Evolutionary conservation across 202 grass and related monocot genomes (phyloP), one percentile per base, ranked within the genome.

Genomic region (Tripidium arundinaceum): DNA sequence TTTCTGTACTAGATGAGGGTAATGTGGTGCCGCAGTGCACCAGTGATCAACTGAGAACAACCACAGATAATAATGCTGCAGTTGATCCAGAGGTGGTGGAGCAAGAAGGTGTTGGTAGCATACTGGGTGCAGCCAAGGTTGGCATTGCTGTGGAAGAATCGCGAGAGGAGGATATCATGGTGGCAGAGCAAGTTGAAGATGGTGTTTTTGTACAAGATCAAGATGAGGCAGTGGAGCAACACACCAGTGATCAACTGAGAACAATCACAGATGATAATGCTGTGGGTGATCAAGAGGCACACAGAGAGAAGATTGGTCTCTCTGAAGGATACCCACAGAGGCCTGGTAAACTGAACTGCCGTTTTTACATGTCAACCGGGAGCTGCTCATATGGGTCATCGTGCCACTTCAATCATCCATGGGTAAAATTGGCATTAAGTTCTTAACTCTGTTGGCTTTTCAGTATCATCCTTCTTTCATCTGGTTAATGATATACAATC

Each of bases 401-500:
- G 1, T 92, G 90, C 76, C 28, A 60, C 4, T 87, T 68, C 21
- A 86, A 89, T 84, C 90, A 92, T 72, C 87, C 84, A 40, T 49
- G 3, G 43, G 85, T 87, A 83, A 78, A 73, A 60, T 52, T 70
- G 8, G 2, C 50, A 39, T 37, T 40, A 67, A 25, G 18, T 33
- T 66, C 19, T 39, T 18, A 19, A 49, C 68, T 49, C 15, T 50
- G 27, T 19, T 11, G 43, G 1, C 22, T 50, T 87, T 55, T 59
- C 29, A 4, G 1, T 83, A 11, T 16, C 60, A 46, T 47, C 28
- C 13, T 63, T 73, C 40, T 68, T 21, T 80, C 39, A 3, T 36
- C n/a, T 61, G 6, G 39, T 68, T 50, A 22, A 60, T 83, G 59
- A 7, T 83, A 26, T n/a, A 47, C 50, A 47, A 68, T 11, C 38